Conservation (phyloP, 768 basidiomycete genomes). For the Russula sp. region DNA sequence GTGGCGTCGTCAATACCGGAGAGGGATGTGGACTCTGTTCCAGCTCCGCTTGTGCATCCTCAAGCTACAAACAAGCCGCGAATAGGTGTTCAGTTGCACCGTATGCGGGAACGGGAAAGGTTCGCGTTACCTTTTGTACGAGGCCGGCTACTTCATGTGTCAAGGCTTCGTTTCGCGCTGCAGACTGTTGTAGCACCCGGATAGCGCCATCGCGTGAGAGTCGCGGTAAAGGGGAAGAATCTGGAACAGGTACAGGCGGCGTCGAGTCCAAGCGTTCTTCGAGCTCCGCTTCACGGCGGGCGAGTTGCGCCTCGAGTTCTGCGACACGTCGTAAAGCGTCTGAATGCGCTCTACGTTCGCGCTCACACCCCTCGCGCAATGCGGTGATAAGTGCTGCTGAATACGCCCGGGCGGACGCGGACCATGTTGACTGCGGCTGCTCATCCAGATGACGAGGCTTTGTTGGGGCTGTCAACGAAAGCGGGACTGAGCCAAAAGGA, state of each 20-base stretch:
- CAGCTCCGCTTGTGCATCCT: constrained; percentile 7
- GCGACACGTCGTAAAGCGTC: constrained; percentile 37
- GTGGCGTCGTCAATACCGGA: not conserved
- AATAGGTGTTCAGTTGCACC: not conserved
- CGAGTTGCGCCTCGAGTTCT: constrained; percentile 45
- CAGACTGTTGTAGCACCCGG: constrained; percentile 16
- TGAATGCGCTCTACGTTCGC: constrained; percentile 36
- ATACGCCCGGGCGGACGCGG: constrained; percentile 30
- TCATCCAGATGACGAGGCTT: constrained; percentile 1
- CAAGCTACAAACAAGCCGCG: constrained; percentile 2
- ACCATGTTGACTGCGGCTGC: constrained; percentile 24
- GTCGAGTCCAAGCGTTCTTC: constrained; percentile 26
- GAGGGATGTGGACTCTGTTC: not conserved
- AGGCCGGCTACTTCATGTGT: constrained; percentile 14
- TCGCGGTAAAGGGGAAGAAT: constrained; percentile 2
- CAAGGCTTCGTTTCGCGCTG: constrained; percentile 14
- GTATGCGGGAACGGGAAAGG: not conserved
- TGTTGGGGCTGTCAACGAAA: not conserved
- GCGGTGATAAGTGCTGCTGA: constrained; percentile 38
- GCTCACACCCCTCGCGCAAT: constrained; percentile 37
- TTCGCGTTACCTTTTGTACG: constrained; percentile 9
- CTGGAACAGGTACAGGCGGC: not conserved
- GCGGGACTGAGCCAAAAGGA: not conserved
- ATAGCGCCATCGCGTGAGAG: constrained; percentile 21
- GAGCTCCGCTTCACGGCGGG: constrained; percentile 50